Evolutionary conservation across 208 protist species (phyloP).

Genomic region (Leishmania guyanensis): DNA sequence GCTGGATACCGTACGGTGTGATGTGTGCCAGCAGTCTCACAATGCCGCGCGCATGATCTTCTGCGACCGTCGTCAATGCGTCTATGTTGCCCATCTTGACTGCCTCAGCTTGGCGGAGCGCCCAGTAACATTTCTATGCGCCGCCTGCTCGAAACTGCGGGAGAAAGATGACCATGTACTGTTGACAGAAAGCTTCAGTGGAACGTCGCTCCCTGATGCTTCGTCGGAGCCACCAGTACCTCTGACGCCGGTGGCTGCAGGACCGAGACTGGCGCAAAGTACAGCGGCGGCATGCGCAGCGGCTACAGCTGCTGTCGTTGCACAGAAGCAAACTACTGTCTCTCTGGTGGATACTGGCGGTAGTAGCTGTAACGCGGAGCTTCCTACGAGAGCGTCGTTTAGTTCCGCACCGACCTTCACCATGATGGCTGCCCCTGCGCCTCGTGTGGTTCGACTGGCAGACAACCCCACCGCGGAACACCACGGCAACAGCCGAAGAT

Average conservation of each 20-base stretch:
- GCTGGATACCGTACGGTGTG: slow-evolving; percentile 43
- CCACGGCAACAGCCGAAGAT: neutral
- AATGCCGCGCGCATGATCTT: slow-evolving; percentile 84
- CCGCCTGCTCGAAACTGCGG: slow-evolving; percentile 41
- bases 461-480: neutral
- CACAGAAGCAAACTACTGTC: neutral
- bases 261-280: neutral
- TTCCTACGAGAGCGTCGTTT: neutral
- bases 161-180: slow-evolving; percentile 9
- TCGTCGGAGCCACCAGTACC: neutral
- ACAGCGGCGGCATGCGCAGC: neutral
- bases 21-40: slow-evolving; percentile 55
- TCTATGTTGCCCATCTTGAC: slow-evolving; percentile 74
- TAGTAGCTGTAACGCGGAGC: neutral
- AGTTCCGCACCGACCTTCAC: neutral
- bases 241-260: neutral
- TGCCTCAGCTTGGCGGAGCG: slow-evolving; percentile 65
- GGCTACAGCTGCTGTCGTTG: neutral
- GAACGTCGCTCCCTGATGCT: neutral
- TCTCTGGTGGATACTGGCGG: neutral
- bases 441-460: neutral
- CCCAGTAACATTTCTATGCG: slow-evolving; percentile 76
- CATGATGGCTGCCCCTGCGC: neutral
- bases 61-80: slow-evolving; percentile 80
- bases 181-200: neutral